Base-by-base conservation (phyloP, 1,139 yeast genomes). In the Debaryomyces robertsiae region DNA sequence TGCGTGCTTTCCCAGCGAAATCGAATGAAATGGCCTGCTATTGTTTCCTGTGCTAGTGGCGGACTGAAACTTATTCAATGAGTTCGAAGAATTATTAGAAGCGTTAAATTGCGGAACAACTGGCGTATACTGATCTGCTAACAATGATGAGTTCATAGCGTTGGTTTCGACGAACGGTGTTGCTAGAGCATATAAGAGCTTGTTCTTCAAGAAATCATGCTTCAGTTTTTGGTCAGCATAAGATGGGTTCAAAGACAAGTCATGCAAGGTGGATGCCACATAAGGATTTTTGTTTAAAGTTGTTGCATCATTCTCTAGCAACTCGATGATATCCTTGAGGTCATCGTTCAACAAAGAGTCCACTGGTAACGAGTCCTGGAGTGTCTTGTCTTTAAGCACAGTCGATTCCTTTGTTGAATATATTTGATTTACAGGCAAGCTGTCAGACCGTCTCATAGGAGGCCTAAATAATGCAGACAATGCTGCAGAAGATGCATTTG, bases 101-200 rank as follows among this genome's bases (percentile, higher is more conserved):
- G 63, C 60, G 38, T 57, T 54, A 49, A 3, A 58, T 38, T 27
- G 48, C 43, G 29, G 53, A 34, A 30, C 46, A 32, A 17, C 24
- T 36, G 35, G 23, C n/a, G 35, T 43, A 9, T 43, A 41, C 11
- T 41, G 43, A 5, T 34, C 45, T 9, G 49, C 53, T 34, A 55
- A 52, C 4, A 76, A 54, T 2, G 79, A 63, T 2, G 81, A 61
- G 0, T 80, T 66, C 41, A 71, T 53, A 0, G 73, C 67, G 0
- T 78, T 66, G 2, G 74, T 65, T 52, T 84, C 90, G 40, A 81
- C 77, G 58, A 84, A 84, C 1, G 93, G 93, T 9, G 86, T 83
- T 0, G 93, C 86, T 45, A 84, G 66, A 4, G 91, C 89, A 54
- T 82, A 79, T 30, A 84, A 58, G 13, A 84, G 59, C 46, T 76